phyloP scores from a whole-genome alignment of 495 filamentous ascomycete genomes.

The Cudoniella acicularis region DNA sequence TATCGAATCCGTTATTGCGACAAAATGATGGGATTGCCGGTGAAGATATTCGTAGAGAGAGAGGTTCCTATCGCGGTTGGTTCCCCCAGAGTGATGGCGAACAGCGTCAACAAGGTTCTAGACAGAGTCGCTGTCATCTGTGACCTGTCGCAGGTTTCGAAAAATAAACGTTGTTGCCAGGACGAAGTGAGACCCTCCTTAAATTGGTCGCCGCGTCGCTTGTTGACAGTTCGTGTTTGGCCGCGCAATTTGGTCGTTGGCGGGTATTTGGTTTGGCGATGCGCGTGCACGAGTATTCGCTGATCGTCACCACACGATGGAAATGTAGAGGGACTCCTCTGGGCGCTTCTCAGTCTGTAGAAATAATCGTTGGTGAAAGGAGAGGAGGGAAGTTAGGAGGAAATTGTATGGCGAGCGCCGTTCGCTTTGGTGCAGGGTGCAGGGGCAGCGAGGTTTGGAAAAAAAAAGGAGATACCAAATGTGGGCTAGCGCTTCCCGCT shows the following conservation, averaged over 20 bases:
- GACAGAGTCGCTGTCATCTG: not conserved
- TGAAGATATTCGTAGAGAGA: not conserved
- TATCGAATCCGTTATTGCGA: constrained; percentile 19
- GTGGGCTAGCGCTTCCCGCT: no score
- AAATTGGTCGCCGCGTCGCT: not conserved
- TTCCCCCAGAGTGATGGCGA: not conserved
- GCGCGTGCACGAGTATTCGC: not conserved
- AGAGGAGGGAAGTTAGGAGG: not conserved
- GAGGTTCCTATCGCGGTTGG: not conserved
- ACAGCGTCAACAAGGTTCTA: not conserved
- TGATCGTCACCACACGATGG: not conserved
- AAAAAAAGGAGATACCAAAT: no score
- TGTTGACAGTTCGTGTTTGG: not conserved
- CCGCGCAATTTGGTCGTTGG: no score
- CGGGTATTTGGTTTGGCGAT: no score
- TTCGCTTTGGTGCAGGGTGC: not conserved
- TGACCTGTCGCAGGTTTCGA: not conserved
- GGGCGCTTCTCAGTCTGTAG: no score
- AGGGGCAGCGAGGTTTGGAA: no score
- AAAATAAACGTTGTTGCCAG: not conserved
- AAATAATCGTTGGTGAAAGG: not conserved
- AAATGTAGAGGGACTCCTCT: no score
- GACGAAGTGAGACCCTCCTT: not conserved
- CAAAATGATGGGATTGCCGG: constrained; percentile 14
- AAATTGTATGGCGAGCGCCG: not conserved